Percentiles rank a stretch among this genome's conserved stretches.
These are phyloP conservation scores for Aureobasidium sp. DNA, from an alignment of 2,329 filamentous ascomycete species.

Conservation along the genomic window DNA sequence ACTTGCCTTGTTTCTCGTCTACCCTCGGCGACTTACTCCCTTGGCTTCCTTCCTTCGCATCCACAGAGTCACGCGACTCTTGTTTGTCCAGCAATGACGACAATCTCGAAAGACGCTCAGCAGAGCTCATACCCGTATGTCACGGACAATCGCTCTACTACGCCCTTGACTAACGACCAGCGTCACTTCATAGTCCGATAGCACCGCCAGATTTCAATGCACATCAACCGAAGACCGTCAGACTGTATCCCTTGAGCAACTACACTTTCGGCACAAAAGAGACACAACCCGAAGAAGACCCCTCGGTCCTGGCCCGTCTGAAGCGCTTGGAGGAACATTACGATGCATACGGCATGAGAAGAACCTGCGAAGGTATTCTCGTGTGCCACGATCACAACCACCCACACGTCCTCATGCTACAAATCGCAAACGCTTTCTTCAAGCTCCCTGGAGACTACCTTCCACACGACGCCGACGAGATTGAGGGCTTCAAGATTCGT, in stretches of 20 bases:
- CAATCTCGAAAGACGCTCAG: conserved; percentile 78
- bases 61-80: background rate
- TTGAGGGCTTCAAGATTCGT: conserved; percentile 93
- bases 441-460: conserved; percentile 98
- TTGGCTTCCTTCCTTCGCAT: background rate
- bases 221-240: conserved; percentile 90
- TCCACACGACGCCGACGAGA: conserved; percentile 87
- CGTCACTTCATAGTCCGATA: conserved; percentile 62
- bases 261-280: conserved; percentile 99
- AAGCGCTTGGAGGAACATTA: conserved; percentile 98
- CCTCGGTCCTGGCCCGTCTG: conserved; percentile 91
- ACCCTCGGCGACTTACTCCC: too few relatives aligned
- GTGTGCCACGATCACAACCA: conserved; percentile 99
- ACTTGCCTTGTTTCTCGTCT: background rate
- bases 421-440: conserved; percentile 99
- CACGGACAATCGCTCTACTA: background rate
- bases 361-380: conserved; percentile 96
- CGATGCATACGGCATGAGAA: conserved; percentile 90
- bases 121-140: conserved; percentile 77
- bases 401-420: conserved; percentile 98
- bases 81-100: conserved; percentile 70
- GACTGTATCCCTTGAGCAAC: conserved; percentile 95
- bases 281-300: conserved; percentile 97
- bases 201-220: conserved; percentile 81
- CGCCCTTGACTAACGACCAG: background rate